These are phyloP conservation scores for Fusarium virguliforme DNA, from an alignment of 2,329 filamentous ascomycete genomes.

Conservation along the genomic window DNA sequence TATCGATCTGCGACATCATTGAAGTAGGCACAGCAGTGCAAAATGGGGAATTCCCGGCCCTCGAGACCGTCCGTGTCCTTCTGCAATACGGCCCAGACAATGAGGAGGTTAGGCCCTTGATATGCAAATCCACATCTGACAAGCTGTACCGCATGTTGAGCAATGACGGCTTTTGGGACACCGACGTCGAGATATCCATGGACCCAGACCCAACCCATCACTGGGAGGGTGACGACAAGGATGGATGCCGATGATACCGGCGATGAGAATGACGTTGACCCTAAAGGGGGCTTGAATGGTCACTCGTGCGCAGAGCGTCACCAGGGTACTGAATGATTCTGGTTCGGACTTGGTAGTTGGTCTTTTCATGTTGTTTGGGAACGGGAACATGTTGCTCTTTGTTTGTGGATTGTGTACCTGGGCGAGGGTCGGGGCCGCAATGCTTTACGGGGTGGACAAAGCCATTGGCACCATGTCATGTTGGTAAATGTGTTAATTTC, in stretches of 20 bases:
- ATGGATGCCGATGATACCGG: not conserved
- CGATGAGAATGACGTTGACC: not conserved
- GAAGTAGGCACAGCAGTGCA: not conserved
- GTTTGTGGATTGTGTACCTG: not conserved
- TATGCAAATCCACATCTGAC: no score
- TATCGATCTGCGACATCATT: not conserved
- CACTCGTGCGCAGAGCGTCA: not conserved
- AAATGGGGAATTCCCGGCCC: not conserved
- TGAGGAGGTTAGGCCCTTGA: no score
- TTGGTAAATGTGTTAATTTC: not conserved
- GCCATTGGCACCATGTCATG: not conserved
- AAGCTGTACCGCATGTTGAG: no score
- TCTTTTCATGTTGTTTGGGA: not conserved
- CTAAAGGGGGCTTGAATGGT: not conserved
- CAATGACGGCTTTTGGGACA: not conserved
- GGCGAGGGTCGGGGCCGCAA: not conserved
- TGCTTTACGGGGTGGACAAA: not conserved
- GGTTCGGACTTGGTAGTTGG: not conserved
- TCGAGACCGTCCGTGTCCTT: not conserved
- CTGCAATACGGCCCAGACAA: not conserved
- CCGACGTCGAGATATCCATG: not conserved
- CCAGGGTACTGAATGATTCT: not conserved
- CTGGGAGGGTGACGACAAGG: not conserved
- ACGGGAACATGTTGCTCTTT: not conserved
- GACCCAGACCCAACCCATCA: not conserved